Evolutionary conservation across 2,329 filamentous ascomycete species (phyloP).

Genomic region (Akanthomyces muscarius): DNA sequence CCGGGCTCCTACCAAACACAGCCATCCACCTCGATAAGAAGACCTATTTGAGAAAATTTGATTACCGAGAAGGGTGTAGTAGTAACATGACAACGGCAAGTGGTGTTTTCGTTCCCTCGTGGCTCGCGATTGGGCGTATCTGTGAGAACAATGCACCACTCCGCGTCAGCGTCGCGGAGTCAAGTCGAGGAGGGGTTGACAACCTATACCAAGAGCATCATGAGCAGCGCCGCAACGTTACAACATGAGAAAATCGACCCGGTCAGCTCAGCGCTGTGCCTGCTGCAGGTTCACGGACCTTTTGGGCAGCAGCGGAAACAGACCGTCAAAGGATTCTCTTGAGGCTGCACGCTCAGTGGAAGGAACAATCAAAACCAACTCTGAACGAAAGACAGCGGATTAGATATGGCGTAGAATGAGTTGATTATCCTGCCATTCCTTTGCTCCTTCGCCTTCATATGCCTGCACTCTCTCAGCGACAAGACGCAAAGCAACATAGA

Average conservation of each 20-base stretch:
- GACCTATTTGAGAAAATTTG: too few species aligned
- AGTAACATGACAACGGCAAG: too few species aligned
- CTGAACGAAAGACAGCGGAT: background rate
- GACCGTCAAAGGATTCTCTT: too few species aligned
- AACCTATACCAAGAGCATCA: background rate
- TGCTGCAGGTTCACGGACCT: too few species aligned
- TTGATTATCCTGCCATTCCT: background rate
- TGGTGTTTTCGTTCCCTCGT: too few species aligned
- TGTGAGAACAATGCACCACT: background rate
- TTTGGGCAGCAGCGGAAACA: too few species aligned
- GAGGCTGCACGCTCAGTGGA: background rate
- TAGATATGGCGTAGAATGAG: background rate
- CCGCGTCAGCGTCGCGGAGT: background rate
- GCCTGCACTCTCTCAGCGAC: background rate
- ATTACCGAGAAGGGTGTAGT: too few species aligned
- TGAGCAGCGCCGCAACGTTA: background rate
- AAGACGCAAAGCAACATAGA: background rate
- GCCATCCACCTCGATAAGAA: background rate
- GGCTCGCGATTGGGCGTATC: too few species aligned
- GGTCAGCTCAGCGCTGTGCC: too few species aligned
- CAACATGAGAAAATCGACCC: too few species aligned
- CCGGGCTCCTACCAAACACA: too few species aligned
- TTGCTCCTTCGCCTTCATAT: background rate
- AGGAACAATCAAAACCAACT: background rate
- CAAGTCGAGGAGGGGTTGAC: background rate